Percentiles rank a stretch among this genome's conserved stretches.
phyloP scores from a whole-genome alignment of 148 eudicot species.

The Cornus controversa region DNA sequence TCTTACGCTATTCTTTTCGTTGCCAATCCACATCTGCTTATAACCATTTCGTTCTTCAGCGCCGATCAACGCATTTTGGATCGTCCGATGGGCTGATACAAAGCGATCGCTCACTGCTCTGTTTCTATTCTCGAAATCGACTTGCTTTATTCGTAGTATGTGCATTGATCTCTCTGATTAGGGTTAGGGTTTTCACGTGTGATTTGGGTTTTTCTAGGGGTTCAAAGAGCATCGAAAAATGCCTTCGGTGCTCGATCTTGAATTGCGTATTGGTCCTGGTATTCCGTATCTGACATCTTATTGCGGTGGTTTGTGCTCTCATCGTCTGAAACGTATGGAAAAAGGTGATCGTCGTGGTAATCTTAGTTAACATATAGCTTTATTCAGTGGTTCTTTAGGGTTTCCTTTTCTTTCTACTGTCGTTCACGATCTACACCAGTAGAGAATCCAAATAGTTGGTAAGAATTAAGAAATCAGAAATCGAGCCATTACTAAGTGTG shows the following conservation, averaged over 20 bases:
- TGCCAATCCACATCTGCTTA: no score
- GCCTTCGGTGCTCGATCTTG: slow-evolving; percentile 72
- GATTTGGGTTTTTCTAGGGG: slow-evolving; percentile 5
- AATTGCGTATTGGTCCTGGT: slow-evolving; percentile 39
- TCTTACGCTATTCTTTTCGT: no score
- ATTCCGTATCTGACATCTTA: slow-evolving; percentile 36
- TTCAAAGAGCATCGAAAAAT: slow-evolving; percentile 68
- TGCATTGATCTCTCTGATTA: no score
- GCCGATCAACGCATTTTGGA: no score
- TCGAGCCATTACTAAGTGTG: not conserved
- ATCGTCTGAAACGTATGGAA: slow-evolving; percentile 76
- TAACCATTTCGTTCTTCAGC: no score
- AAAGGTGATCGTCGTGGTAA: slow-evolving; percentile 91
- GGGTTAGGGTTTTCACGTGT: not conserved
- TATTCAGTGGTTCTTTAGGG: not conserved
- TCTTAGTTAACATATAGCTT: slow-evolving; percentile 64
- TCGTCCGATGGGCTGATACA: no score
- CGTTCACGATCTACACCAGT: not conserved
- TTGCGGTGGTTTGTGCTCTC: slow-evolving; percentile 53
- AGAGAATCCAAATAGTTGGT: not conserved
- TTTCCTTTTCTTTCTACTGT: not conserved
- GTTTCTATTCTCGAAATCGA: no score
- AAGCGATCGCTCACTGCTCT: no score
- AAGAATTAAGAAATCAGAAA: not conserved
- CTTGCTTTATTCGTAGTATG: no score